Percentiles rank a stretch among this genome's conserved stretches.
These are phyloP conservation scores for Plasmodium coatneyi DNA, from an alignment of 169 alveolate genomes.

Conservation along the genomic window DNA sequence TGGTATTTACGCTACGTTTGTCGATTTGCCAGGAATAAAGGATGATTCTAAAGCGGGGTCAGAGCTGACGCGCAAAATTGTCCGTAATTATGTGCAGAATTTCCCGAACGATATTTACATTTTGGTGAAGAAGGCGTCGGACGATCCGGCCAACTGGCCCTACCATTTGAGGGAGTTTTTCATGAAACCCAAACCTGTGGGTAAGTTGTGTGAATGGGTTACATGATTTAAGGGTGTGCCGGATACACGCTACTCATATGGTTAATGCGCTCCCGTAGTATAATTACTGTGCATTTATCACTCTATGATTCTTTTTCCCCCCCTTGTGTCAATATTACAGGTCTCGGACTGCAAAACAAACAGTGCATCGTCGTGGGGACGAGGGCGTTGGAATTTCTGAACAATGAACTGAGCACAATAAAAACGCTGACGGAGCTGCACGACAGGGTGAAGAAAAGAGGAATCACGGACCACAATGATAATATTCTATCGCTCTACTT, in stretches of 20 bases:
- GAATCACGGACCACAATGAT: slow-evolving; percentile 84
- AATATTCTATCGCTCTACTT: slow-evolving; percentile 86
- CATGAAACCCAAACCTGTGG: slow-evolving; percentile 83
- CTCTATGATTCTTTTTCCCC: not conserved
- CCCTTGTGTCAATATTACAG: slow-evolving; percentile 32
- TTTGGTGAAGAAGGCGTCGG: slow-evolving; percentile 90
- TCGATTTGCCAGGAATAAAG: slow-evolving; percentile 92
- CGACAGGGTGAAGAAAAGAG: slow-evolving; percentile 86
- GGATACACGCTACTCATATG: not conserved
- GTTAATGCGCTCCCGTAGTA: not conserved
- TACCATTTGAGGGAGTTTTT: slow-evolving; percentile 89
- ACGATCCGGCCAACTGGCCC: slow-evolving; percentile 94
- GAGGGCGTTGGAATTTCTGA: slow-evolving; percentile 88
- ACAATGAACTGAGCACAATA: slow-evolving; percentile 86
- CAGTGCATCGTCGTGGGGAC: slow-evolving; percentile 92
- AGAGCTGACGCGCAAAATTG: slow-evolving; percentile 88
- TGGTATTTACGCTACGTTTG: slow-evolving; percentile 91
- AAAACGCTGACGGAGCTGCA: slow-evolving; percentile 85
- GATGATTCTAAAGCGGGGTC: slow-evolving; percentile 92
- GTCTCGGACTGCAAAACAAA: slow-evolving; percentile 88
- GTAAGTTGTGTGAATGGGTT: slow-evolving; percentile 9
- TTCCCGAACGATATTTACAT: slow-evolving; percentile 92
- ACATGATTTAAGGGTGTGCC: not conserved
- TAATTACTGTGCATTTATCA: not conserved
- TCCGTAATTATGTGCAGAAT: slow-evolving; percentile 87